Evolutionary conservation across 495 filamentous ascomycete genomes (phyloP).

Genomic region (Tuber magnatum): DNA sequence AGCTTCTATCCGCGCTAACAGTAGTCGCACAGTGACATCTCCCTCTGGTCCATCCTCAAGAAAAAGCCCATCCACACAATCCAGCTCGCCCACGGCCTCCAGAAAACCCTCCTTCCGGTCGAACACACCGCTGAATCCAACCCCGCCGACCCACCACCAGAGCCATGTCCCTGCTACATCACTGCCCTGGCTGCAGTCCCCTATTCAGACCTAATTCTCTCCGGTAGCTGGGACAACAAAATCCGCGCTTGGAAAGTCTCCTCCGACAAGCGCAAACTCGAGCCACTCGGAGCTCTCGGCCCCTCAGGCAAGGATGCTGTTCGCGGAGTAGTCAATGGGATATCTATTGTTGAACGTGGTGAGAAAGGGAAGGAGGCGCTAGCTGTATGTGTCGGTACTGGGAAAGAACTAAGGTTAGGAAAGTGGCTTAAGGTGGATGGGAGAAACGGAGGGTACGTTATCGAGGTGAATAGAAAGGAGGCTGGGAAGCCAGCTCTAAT

Average conservation of each 20-base stretch:
- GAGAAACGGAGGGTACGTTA: slow-evolving; percentile 56
- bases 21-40: slow-evolving; percentile 45
- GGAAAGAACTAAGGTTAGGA: slow-evolving; percentile 76
- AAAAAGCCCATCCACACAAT: slow-evolving; percentile 88
- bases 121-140: slow-evolving; percentile 64
- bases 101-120: slow-evolving; percentile 55
- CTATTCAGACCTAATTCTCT: slow-evolving; percentile 78
- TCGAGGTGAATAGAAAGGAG: slow-evolving; percentile 27
- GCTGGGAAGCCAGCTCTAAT: slow-evolving; percentile 8
- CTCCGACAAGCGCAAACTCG: slow-evolving; percentile 72
- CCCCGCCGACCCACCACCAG: slow-evolving; percentile 53
- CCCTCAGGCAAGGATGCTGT: slow-evolving; percentile 44
- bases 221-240: slow-evolving; percentile 87
- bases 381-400: slow-evolving; percentile 72
- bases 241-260: slow-evolving; percentile 78
- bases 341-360: slow-evolving; percentile 72
- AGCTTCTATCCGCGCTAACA: slow-evolving; percentile 8
- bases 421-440: slow-evolving; percentile 64
- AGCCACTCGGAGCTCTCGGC: slow-evolving; percentile 62
- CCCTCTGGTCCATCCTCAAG: slow-evolving; percentile 83
- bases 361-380: slow-evolving; percentile 64
- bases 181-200: slow-evolving; percentile 80
- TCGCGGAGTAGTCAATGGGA: slow-evolving; percentile 75
- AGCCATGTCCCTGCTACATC: slow-evolving; percentile 73
- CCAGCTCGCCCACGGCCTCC: slow-evolving; percentile 73